Percentiles rank a stretch among this genome's conserved stretches.
Conservation (phyloP, 1,284 basidiomycete genomes). For the Prillingera fragicola region DNA sequence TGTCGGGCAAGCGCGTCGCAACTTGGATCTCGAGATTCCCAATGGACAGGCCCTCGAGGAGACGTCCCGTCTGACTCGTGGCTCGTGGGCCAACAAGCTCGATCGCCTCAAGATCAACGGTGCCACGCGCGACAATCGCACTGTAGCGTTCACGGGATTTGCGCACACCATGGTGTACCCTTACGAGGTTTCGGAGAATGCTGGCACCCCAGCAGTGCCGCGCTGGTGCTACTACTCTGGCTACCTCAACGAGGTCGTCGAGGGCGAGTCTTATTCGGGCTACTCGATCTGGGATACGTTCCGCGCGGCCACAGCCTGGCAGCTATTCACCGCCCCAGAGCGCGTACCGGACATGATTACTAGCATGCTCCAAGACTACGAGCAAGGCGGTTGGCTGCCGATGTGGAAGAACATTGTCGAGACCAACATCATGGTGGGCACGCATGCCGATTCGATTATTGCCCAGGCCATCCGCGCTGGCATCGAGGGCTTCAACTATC, state of each 20-base stretch:
- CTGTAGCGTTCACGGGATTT: conserved; percentile 32
- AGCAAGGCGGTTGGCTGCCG: conserved; percentile 71
- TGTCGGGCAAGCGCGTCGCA: conserved; percentile 64
- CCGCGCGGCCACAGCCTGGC: conserved; percentile 71
- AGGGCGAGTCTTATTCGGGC: conserved; percentile 65
- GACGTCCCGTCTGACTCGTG: conserved; percentile 58
- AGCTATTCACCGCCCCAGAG: conserved; percentile 69
- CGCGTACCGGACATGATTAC: conserved; percentile 67
- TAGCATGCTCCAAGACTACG: conserved; percentile 73
- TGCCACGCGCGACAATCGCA: conserved; percentile 37
- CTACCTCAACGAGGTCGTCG: conserved; percentile 51
- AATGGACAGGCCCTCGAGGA: conserved; percentile 55
- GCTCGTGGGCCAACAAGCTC: conserved; percentile 66
- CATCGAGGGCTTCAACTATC: conserved; percentile 57
- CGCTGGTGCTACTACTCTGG: conserved; percentile 63
- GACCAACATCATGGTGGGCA: conserved; percentile 57
- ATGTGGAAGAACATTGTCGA: conserved; percentile 86
- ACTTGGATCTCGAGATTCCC: conserved; percentile 52
- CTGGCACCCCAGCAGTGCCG: conserved; percentile 8
- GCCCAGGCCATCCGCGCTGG: conserved; percentile 64
- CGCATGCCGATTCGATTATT: conserved; percentile 72
- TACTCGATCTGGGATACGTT: conserved; percentile 84
- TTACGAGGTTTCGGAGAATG: conserved; percentile 65
- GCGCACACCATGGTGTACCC: conserved; percentile 58
- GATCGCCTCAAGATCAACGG: conserved; percentile 59